Evolutionary conservation across 495 filamentous ascomycete species (phyloP), one percentile per base, ranked within the genome.

Genomic region (Trichocladium uniseriatum): DNA sequence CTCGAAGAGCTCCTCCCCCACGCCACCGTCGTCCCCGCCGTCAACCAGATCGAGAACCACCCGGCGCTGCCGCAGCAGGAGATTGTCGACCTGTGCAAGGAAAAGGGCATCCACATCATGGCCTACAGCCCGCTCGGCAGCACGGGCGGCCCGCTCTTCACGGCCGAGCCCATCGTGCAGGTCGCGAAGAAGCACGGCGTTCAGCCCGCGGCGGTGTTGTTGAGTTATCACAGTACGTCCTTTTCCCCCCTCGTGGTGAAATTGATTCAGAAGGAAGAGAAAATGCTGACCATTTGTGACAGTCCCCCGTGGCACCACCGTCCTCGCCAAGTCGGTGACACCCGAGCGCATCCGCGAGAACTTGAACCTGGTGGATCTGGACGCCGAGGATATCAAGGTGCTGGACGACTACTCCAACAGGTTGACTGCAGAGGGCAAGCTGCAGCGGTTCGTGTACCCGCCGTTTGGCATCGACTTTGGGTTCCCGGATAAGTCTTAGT

Each of bases 1-100:
- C 75, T 94, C 1, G 77, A 89, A 61, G 68, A 89, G 60, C 72
- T 94, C 36, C 76, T 92, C 6, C 71, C 79, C 4, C 69, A 83
- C 42, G 79, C 77, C 43, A 75, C 67, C 28, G 68, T 90, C 35
- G 63, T 82, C 1, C 89, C 89, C 10, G 87, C 87, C n/a, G 84
- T 81, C 52, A 92, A 94, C 70, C 87, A 94, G 78, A 89, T 94
- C 60, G 89, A 95, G 71, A 89, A 90, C 70, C 86, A 90, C 71
- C 83, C 83, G 13, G 76, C 73, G 5, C 77, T 92, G n/a, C 87
- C 87, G 1, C 87, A 92, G 70, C 82, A 89, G 65, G 86, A 92
- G 57, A 83, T 89, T 56, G 81, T 87, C 31, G 84, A 89, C 60
- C 77, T 82, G 51, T 88, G 83, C 70, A 78, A 74, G 39, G 68